These are phyloP conservation scores for Ochromonas danica DNA, from an alignment of 108 stramenopile genomes.

Conservation along the genomic window DNA sequence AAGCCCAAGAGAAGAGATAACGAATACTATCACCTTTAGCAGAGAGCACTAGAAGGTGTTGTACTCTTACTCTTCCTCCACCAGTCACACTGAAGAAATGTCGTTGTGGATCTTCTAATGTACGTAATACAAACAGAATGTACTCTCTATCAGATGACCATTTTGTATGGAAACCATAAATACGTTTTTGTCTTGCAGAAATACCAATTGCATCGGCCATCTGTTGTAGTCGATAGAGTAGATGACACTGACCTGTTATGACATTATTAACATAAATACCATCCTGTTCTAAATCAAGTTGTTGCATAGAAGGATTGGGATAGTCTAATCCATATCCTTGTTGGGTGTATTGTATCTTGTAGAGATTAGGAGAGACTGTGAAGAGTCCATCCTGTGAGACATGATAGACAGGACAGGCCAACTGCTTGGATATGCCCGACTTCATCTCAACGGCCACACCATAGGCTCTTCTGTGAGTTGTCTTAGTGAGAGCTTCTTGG, in stretches of 20 bases:
- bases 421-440: not conserved
- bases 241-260: not conserved
- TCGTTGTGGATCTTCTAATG: not conserved
- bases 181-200: not conserved
- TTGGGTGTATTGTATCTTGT: not conserved
- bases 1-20: slow-evolving; percentile 4
- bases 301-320: not conserved
- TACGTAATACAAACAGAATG: not conserved
- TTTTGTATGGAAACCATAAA: not conserved
- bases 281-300: not conserved
- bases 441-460: not conserved
- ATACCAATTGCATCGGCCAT: not conserved
- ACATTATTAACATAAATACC: not conserved
- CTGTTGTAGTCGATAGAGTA: not conserved
- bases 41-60: not conserved
- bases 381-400: not conserved
- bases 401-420: slow-evolving; percentile 10
- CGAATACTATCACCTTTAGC: not conserved
- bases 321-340: slow-evolving; percentile 10
- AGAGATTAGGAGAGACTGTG: not conserved
- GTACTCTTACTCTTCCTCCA: not conserved
- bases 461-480: not conserved
- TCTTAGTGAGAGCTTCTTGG: not conserved
- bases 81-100: no score
- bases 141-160: not conserved